These are phyloP conservation scores for Phyllosticta citribraziliensis DNA, from an alignment of 2,329 filamentous ascomycete genomes.

Conservation along the genomic window DNA sequence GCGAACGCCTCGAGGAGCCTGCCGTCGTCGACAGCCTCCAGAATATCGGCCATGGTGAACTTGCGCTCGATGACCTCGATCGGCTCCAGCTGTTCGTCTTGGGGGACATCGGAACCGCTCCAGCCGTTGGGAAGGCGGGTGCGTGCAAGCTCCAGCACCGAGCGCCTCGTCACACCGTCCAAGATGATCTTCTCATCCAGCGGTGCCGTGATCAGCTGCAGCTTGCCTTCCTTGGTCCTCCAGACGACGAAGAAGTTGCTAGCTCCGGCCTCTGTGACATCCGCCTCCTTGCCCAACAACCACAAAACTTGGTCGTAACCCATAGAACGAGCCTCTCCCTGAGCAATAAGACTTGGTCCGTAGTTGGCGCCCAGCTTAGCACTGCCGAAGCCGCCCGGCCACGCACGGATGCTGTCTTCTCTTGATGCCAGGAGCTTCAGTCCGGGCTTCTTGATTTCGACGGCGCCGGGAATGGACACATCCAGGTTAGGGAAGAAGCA, in stretches of 20 bases:
- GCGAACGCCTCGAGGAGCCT: conserved; percentile 77
- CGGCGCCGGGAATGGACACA: conserved; percentile 17
- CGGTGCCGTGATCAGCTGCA: conserved; percentile 73
- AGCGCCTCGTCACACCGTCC: conserved; percentile 77
- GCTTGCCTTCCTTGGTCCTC: conserved; percentile 52
- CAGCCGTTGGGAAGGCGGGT: conserved; percentile 43
- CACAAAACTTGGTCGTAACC: conserved; percentile 91
- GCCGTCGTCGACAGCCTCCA: conserved; percentile 63
- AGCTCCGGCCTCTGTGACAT: conserved; percentile 84
- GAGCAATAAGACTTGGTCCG: conserved; percentile 71
- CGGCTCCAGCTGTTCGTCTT: conserved; percentile 24
- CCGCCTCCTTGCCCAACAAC: conserved; percentile 69
- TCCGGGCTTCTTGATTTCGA: conserved; percentile 15
- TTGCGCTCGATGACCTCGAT: conserved; percentile 69
- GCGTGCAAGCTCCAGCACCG: conserved; percentile 62
- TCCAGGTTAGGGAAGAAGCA: conserved; percentile 38
- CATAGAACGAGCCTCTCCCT: conserved; percentile 58
- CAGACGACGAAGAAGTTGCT: conserved; percentile 87
- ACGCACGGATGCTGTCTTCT: conserved; percentile 78
- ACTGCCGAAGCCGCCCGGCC: conserved; percentile 87
- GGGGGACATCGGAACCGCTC: conserved; percentile 12
- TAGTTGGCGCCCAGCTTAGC: conserved; percentile 94
- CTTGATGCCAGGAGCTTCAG: conserved; percentile 68
- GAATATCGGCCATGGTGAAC: conserved; percentile 71
- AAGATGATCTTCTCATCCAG: conserved; percentile 76